Evolutionary conservation across 805 yeast genomes (phyloP).

Genomic region (Candida mattraensis): DNA sequence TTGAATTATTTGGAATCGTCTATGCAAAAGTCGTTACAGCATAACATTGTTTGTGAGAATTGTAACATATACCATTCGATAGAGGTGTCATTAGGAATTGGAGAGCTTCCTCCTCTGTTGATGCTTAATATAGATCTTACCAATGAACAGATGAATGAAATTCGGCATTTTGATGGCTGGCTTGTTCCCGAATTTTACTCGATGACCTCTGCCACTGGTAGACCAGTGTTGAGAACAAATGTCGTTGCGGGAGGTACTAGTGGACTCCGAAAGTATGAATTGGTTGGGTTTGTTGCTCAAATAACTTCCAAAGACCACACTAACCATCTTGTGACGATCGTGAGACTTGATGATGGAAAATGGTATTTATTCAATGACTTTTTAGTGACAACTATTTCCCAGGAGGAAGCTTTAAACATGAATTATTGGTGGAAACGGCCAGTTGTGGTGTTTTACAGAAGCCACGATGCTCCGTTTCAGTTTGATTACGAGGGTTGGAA

Average conservation of each 20-base stretch:
- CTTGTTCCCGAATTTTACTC: slow-evolving; percentile 57
- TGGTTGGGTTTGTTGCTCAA: slow-evolving; percentile 70
- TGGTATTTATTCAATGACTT: slow-evolving; percentile 95
- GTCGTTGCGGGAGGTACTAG: slow-evolving; percentile 25
- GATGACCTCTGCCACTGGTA: slow-evolving; percentile 27
- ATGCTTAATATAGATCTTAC: slow-evolving; percentile 58
- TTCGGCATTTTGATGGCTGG: slow-evolving; percentile 56
- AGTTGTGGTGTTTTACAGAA: slow-evolving; percentile 64
- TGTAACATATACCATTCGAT: slow-evolving; percentile 53
- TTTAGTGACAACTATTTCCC: slow-evolving; percentile 72
- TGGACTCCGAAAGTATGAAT: slow-evolving; percentile 47
- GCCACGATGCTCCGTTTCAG: slow-evolving; percentile 40
- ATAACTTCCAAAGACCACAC: slow-evolving; percentile 53
- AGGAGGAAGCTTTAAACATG: slow-evolving; percentile 75
- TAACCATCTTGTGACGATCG: slow-evolving; percentile 62
- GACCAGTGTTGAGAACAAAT: slow-evolving; percentile 27
- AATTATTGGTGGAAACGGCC: slow-evolving; percentile 83
- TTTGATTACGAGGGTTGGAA: slow-evolving; percentile 53
- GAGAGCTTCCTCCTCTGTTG: slow-evolving; percentile 63
- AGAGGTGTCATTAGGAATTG: slow-evolving; percentile 51
- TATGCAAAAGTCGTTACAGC: slow-evolving; percentile 50
- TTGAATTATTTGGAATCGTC: slow-evolving; percentile 62
- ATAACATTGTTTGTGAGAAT: slow-evolving; percentile 52
- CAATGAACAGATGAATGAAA: slow-evolving; percentile 52
- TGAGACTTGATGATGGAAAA: slow-evolving; percentile 40